Conservation (phyloP, 1,139 yeast species). For the Saccharomycopsis crataegensis region DNA sequence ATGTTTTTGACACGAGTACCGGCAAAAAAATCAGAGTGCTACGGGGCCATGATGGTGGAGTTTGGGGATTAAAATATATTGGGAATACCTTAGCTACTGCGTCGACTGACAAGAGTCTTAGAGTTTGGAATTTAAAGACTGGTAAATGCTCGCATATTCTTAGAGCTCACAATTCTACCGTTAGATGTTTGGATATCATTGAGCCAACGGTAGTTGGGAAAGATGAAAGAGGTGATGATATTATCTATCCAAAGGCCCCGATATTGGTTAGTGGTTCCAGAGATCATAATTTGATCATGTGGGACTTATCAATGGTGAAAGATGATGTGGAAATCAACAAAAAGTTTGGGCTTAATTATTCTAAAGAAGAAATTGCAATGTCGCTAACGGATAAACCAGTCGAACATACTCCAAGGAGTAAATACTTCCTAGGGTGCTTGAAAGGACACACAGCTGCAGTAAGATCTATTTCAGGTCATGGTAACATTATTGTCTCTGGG, state of each 20-base stretch:
- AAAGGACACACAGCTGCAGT: constrained; percentile 86
- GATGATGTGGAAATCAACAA: constrained; percentile 11
- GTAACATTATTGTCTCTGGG: constrained; percentile 79
- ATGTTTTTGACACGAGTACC: constrained; percentile 70
- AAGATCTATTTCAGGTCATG: constrained; percentile 81
- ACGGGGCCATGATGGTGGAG: constrained; percentile 94
- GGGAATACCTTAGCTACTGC: constrained; percentile 86
- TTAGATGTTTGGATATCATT: constrained; percentile 79
- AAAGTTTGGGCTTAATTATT: constrained; percentile 7
- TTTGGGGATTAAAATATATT: constrained; percentile 91
- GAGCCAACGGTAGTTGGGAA: constrained; percentile 58
- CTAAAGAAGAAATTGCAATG: constrained; percentile 10
- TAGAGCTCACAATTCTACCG: constrained; percentile 88
- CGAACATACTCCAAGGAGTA: constrained; percentile 23
- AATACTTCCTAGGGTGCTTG: constrained; percentile 67
- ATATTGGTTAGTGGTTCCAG: constrained; percentile 83
- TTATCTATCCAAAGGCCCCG: constrained; percentile 56
- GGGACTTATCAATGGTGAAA: constrained; percentile 60
- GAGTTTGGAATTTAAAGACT: constrained; percentile 79
- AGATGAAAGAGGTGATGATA: constrained; percentile 55
- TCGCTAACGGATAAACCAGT: constrained; percentile 20
- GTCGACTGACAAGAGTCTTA: constrained; percentile 83
- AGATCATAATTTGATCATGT: constrained; percentile 80
- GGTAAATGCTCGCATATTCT: constrained; percentile 80
- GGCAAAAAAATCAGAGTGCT: constrained; percentile 65